Conservation (phyloP, 179 eudicot species). For the Corrigiola litoralis region DNA sequence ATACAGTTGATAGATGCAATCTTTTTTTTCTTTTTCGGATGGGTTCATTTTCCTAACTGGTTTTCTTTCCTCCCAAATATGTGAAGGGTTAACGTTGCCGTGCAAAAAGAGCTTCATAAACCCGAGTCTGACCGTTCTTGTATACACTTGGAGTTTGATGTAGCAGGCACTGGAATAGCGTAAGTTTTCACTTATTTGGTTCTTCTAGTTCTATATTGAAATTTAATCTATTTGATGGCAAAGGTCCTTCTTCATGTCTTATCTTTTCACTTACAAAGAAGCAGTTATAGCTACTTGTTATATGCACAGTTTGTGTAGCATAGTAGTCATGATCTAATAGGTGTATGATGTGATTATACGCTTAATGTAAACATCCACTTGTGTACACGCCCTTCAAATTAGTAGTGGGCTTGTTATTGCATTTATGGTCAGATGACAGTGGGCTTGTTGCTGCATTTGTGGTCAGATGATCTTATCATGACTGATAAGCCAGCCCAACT, state of each 20-base stretch:
- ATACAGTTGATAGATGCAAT: background rate
- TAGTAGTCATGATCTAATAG: background rate
- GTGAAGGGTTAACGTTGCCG: slow-evolving; percentile 64
- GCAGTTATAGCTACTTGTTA: background rate
- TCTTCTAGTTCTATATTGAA: background rate
- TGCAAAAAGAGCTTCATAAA: slow-evolving; percentile 73
- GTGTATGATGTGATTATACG: background rate
- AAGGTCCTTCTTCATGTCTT: background rate
- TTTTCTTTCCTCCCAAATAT: slow-evolving; percentile 13
- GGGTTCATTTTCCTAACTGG: background rate
- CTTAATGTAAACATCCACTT: background rate
- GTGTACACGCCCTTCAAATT: background rate
- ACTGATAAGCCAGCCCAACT: too few species aligned
- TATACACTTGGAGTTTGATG: slow-evolving; percentile 87
- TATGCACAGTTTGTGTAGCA: background rate
- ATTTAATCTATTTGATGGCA: background rate
- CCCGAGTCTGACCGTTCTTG: slow-evolving; percentile 87
- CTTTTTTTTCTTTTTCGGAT: background rate
- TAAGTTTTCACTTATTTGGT: slow-evolving; percentile 30
- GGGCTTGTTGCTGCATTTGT: background rate
- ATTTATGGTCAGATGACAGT: background rate
- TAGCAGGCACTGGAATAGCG: slow-evolving; percentile 69
- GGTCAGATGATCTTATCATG: too few species aligned
- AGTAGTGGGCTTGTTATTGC: background rate
- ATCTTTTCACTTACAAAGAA: background rate